These are phyloP conservation scores for Fonsecaea nubica DNA, from an alignment of 2,329 filamentous ascomycete genomes.

Conservation along the genomic window DNA sequence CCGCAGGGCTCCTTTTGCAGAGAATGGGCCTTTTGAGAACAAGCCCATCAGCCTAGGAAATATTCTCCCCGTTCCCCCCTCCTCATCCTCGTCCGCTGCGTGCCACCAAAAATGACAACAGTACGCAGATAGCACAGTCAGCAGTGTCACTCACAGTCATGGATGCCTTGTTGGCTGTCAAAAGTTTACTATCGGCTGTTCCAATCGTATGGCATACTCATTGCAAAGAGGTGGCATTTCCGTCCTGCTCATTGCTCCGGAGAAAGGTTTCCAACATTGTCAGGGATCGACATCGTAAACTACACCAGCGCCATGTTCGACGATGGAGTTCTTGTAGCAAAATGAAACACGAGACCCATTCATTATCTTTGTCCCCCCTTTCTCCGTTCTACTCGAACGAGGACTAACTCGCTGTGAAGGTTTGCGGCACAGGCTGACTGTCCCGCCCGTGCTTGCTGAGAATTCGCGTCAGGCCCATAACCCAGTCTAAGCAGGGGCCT, in stretches of 20 bases:
- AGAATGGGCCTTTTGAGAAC: not conserved
- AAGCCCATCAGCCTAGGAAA: not conserved
- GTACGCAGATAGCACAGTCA: not conserved
- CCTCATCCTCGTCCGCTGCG: not conserved
- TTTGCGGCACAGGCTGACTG: conserved; percentile 3
- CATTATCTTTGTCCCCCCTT: not conserved
- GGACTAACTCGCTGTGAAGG: not conserved
- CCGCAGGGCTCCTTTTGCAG: too few relatives aligned
- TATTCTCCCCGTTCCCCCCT: not conserved
- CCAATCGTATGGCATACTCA: not conserved
- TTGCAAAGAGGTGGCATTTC: not conserved
- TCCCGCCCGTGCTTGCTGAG: not conserved
- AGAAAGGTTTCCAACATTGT: not conserved
- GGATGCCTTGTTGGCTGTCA: not conserved
- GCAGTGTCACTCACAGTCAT: not conserved
- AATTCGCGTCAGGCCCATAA: not conserved
- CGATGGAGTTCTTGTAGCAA: not conserved
- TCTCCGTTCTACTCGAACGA: not conserved
- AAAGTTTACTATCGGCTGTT: not conserved
- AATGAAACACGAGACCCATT: conserved; percentile 1
- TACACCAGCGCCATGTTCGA: not conserved
- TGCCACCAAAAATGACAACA: not conserved
- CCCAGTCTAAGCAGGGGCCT: not conserved
- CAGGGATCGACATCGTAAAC: not conserved
- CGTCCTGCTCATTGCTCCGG: not conserved